A percentile compares a stretch with the other conserved stretches of the same genome.
These are phyloP conservation scores for Gymnopilus junonius DNA, from an alignment of 768 basidiomycete genomes.

Conservation along the genomic window DNA sequence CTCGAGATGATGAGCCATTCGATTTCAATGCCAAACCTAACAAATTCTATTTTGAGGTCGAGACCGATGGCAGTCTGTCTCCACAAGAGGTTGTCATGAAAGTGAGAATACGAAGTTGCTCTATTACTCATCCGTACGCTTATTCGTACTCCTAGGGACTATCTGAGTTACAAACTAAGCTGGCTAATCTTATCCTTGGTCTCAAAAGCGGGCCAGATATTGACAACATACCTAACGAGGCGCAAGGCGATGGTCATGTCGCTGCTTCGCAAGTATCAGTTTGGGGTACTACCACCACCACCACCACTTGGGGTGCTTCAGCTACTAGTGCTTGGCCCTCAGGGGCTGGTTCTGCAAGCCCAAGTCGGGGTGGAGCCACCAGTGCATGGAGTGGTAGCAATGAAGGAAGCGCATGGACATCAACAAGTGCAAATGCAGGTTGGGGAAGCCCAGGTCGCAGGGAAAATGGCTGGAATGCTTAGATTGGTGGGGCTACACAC, in stretches of 20 bases:
- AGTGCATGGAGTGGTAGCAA: slow-evolving; percentile 21
- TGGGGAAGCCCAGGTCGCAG: slow-evolving; percentile 56
- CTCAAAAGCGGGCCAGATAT: slow-evolving; percentile 67
- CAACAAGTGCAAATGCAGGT: slow-evolving; percentile 37
- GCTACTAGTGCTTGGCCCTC: slow-evolving; percentile 25
- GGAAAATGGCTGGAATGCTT: slow-evolving; percentile 56
- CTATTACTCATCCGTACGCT: slow-evolving; percentile 2
- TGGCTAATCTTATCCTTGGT: slow-evolving; percentile 79
- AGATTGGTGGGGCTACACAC: background rate
- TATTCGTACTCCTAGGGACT: slow-evolving; percentile 57
- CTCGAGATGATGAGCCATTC: slow-evolving; percentile 81
- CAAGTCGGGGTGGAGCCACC: slow-evolving; percentile 26
- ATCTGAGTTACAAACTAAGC: slow-evolving; percentile 76
- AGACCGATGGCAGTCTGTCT: slow-evolving; percentile 88
- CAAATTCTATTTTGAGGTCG: slow-evolving; percentile 94
- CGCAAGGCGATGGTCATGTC: slow-evolving; percentile 37
- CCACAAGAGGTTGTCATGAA: slow-evolving; percentile 91
- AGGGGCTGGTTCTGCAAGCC: slow-evolving; percentile 27
- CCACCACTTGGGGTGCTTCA: slow-evolving; percentile 24
- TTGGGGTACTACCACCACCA: slow-evolving; percentile 30
- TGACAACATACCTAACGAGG: slow-evolving; percentile 51
- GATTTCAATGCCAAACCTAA: slow-evolving; percentile 88
- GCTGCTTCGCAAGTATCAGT: slow-evolving; percentile 6
- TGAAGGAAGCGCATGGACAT: slow-evolving; percentile 32
- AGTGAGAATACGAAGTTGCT: slow-evolving; percentile 40